These are phyloP conservation scores for Rhodotorula diobovata DNA, from an alignment of 768 basidiomycete species.

Conservation along the genomic window DNA sequence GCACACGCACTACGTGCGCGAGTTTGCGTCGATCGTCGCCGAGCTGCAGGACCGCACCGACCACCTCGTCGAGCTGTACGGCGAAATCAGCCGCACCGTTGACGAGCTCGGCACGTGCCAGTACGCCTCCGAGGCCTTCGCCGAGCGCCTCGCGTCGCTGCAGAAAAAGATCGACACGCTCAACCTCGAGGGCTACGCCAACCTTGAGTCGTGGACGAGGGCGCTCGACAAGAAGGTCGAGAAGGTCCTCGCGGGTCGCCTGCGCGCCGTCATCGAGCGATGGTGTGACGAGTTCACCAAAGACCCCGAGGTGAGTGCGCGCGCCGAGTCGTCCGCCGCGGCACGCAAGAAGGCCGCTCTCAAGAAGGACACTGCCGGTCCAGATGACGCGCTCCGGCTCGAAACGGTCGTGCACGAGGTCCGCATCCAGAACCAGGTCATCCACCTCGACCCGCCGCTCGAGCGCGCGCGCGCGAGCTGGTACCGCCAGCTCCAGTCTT, in stretches of 20 bases:
- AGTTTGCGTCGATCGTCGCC: slow-evolving; percentile 89
- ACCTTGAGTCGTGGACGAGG: slow-evolving; percentile 85
- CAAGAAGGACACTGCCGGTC: slow-evolving; percentile 10
- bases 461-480: slow-evolving; percentile 86
- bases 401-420: slow-evolving; percentile 91
- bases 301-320: slow-evolving; percentile 50
- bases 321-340: slow-evolving; percentile 40
- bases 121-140: slow-evolving; percentile 77
- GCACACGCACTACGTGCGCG: slow-evolving; percentile 88
- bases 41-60: slow-evolving; percentile 96
- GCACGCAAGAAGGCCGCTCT: slow-evolving; percentile 4
- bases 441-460: slow-evolving; percentile 96
- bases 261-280: slow-evolving; percentile 70
- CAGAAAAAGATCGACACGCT: slow-evolving; percentile 91
- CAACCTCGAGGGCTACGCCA: slow-evolving; percentile 91
- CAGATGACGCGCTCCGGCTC: slow-evolving; percentile 56
- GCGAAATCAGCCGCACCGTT: slow-evolving; percentile 74
- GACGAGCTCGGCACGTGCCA: slow-evolving; percentile 83
- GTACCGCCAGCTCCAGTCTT: slow-evolving; percentile 82
- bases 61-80: slow-evolving; percentile 82
- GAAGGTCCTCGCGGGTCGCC: slow-evolving; percentile 65
- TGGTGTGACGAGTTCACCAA: slow-evolving; percentile 86
- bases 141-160: slow-evolving; percentile 67
- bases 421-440: slow-evolving; percentile 96
- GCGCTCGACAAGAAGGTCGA: slow-evolving; percentile 79